Base-by-base conservation (phyloP, 1,284 basidiomycete genomes). In the Spongispora temasekensis region DNA sequence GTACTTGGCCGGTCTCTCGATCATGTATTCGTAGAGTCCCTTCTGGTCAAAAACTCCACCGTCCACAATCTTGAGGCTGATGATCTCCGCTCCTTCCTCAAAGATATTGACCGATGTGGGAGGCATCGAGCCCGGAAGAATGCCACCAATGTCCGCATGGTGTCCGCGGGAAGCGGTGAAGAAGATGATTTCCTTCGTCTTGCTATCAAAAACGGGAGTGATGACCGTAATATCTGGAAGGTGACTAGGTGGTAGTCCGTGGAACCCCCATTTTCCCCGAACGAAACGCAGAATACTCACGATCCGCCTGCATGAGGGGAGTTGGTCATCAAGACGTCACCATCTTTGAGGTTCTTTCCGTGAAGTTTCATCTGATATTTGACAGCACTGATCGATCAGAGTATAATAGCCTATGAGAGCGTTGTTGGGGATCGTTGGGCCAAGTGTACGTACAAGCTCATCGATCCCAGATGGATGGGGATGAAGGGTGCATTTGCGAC, bases 11-110 rank as follows among this genome's bases (percentile, higher is more conserved):
- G 96, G 96, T 64, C 89, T 88, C n/a, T 93, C 90, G 56, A 96
- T 79, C 85, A 98, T 90, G 64, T 91, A 84, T 56, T 90, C 86
- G 40, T 89, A 75, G 19, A 98, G 77, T 0, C 88, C 90, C 42
- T 89, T 82, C 56, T 82, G 81, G 71, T 98, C 88, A 72, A 94
- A 98, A 5, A 89, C 76, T 7, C 96, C 95, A 21, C 85, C 83
- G 51, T 85, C 80, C 17, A 99, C 96, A 64, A 98, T 89, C 77
- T 97, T 98, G 84, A 99, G 95, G 69, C 91, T 93, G 63, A 88
- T 84, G 61, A 98, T 94, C 71, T 95, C 86, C 0, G 96, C 96
- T 15, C 96, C 96, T 76, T 99, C 97, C 72, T 99, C 93, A 65
- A 90, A 95, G 54, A 98, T 88, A 61, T 83, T 93, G 60, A 91